Evolutionary conservation across 495 filamentous ascomycete genomes (phyloP).

Genomic region (Neurospora sp.): DNA sequence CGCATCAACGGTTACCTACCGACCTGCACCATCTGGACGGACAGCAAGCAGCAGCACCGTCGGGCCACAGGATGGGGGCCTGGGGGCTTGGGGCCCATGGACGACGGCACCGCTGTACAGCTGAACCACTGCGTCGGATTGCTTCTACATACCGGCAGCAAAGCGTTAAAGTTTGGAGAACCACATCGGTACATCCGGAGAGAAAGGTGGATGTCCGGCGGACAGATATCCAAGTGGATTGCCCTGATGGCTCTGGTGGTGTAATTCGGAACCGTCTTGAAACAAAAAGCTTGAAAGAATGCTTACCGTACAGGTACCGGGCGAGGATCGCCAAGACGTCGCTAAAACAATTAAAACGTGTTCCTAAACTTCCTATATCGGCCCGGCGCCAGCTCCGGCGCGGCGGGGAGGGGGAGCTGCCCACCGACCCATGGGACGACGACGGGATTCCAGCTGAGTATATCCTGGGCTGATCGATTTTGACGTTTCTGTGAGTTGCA

Average conservation of each 20-base stretch:
- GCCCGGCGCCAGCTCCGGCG: background rate
- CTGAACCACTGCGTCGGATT: background rate
- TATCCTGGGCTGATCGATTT: background rate
- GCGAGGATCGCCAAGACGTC: background rate
- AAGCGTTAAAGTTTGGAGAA: background rate
- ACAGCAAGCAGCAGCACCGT: background rate
- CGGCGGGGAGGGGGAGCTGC: background rate
- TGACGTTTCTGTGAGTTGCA: background rate
- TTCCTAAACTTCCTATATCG: background rate
- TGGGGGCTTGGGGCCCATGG: background rate
- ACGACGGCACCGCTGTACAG: background rate
- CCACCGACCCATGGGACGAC: background rate
- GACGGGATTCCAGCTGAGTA: background rate
- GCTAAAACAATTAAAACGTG: background rate
- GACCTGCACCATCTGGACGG: background rate
- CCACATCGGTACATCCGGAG: background rate
- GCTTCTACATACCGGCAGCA: background rate
- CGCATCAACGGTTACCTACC: background rate
- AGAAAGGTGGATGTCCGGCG: background rate
- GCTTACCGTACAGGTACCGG: background rate
- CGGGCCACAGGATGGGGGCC: background rate
- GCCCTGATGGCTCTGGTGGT: background rate
- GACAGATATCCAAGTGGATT: background rate
- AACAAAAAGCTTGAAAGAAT: background rate
- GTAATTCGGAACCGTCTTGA: background rate